A percentile compares a stretch with the other conserved stretches of the same genome.
Conservation (phyloP, 768 basidiomycete genomes). For the Phaeolepiota aurea region DNA sequence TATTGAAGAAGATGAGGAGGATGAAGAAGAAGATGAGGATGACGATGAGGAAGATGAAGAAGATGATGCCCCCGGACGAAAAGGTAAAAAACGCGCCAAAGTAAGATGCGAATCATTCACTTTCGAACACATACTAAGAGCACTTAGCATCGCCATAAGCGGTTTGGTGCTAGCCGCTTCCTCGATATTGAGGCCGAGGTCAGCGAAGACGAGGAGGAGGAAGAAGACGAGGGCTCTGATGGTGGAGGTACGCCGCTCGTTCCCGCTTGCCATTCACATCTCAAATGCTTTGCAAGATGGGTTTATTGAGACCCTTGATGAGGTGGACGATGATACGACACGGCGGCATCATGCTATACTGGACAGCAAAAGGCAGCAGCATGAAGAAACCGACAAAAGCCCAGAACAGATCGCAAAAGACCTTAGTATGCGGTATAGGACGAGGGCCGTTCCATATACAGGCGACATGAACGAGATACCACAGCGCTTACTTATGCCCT, state of each 20-base stretch:
- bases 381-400: conserved; percentile 69
- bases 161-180: conserved; percentile 66
- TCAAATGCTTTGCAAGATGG: conserved; percentile 34
- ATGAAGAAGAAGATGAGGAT: conserved; percentile 40
- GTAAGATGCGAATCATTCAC: conserved; percentile 28
- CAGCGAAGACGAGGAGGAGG: conserved; percentile 94
- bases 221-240: conserved; percentile 73
- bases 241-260: conserved; percentile 34
- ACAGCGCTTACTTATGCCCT: conserved; percentile 91
- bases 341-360: conserved; percentile 61
- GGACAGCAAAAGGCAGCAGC: conserved; percentile 51
- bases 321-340: conserved; percentile 54
- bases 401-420: conserved; percentile 80
- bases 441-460: conserved; percentile 66
- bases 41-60: conserved; percentile 53
- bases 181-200: conserved; percentile 95
- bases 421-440: conserved; percentile 68
- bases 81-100: conserved; percentile 55
- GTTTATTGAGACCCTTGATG: conserved; percentile 65
- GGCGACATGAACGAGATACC: conserved; percentile 93
- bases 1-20: conserved; percentile 28
- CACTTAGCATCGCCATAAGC: conserved; percentile 58
- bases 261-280: conserved; percentile 2
- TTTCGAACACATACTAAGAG: conserved; percentile 5
- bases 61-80: conserved; percentile 39